phyloP scores from a whole-genome alignment of 2,329 filamentous ascomycete genomes.

The Bipolaris sorokiniana region DNA sequence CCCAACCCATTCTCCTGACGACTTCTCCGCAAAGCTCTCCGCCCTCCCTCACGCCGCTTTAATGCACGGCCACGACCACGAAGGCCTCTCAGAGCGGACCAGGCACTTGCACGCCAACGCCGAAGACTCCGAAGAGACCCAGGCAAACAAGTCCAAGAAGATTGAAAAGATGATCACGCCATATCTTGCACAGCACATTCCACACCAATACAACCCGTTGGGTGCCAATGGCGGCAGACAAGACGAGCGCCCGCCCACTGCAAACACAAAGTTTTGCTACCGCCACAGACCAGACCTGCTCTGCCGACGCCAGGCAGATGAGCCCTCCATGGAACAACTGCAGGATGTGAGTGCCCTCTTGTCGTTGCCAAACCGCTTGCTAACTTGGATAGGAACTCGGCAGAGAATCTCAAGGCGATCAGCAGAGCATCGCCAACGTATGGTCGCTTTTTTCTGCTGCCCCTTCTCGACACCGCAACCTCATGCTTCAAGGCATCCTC shows the following conservation, averaged over 20 bases:
- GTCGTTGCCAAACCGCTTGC: slow-evolving; percentile 13
- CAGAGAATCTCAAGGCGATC: slow-evolving; percentile 79
- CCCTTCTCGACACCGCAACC: slow-evolving; percentile 87
- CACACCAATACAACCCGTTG: slow-evolving; percentile 82
- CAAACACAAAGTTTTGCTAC: slow-evolving; percentile 93
- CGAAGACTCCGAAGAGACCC: slow-evolving; percentile 37
- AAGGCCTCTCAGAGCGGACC: slow-evolving; percentile 38
- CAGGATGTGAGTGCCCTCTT: slow-evolving; percentile 69
- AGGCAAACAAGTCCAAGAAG: slow-evolving; percentile 59
- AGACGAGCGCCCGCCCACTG: slow-evolving; percentile 48
- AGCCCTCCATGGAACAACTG: slow-evolving; percentile 93
- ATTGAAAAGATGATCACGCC: slow-evolving; percentile 81
- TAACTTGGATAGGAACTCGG: slow-evolving; percentile 71
- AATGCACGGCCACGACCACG: slow-evolving; percentile 48
- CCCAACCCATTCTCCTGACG: slow-evolving; percentile 23
- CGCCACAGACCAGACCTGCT: slow-evolving; percentile 92
- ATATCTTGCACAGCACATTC: slow-evolving; percentile 90
- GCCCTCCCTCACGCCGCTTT: slow-evolving; percentile 43
- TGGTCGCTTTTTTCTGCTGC: slow-evolving; percentile 98
- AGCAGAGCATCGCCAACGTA: slow-evolving; percentile 94
- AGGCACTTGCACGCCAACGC: slow-evolving; percentile 35
- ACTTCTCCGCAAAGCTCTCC: slow-evolving; percentile 19
- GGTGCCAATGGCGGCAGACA: slow-evolving; percentile 57
- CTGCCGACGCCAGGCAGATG: slow-evolving; percentile 89
- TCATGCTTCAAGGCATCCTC: slow-evolving; percentile 96